Evolutionary conservation across 2,329 filamentous ascomycete species (phyloP).

Genomic region (Rhytidhysteron rufulum): DNA sequence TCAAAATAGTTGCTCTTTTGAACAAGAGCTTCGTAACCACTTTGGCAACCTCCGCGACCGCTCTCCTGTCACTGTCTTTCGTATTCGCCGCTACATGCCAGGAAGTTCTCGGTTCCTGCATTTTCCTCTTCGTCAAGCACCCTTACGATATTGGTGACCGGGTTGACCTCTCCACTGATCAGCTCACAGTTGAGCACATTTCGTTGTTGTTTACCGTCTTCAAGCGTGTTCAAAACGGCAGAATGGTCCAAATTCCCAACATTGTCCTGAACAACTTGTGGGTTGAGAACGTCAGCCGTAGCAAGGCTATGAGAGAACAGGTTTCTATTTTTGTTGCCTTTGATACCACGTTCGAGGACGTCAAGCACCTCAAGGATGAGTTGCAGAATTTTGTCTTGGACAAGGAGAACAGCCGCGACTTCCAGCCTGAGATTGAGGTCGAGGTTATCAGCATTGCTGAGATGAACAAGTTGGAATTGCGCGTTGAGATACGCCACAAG

Average conservation of each 20-base stretch:
- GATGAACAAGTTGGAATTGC: constrained; percentile 82
- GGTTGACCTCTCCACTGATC: constrained; percentile 70
- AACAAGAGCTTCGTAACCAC: constrained; percentile 81
- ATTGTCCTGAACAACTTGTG: constrained; percentile 88
- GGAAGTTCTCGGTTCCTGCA: constrained; percentile 96
- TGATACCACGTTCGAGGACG: constrained; percentile 83
- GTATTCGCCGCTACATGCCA: constrained; percentile 89
- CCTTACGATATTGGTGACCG: constrained; percentile 95
- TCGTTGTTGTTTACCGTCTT: constrained; percentile 92
- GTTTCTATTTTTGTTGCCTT: constrained; percentile 78
- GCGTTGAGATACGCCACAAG: constrained; percentile 85
- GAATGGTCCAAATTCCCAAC: constrained; percentile 80
- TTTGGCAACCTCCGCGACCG: constrained; percentile 83
- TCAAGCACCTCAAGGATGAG: constrained; percentile 78
- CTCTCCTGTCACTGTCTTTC: constrained; percentile 92
- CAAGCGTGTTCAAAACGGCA: constrained; percentile 75
- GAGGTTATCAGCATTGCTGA: constrained; percentile 75
- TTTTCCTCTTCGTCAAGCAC: constrained; percentile 98
- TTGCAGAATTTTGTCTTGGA: constrained; percentile 80
- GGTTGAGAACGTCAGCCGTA: constrained; percentile 91
- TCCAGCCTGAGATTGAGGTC: constrained; percentile 77
- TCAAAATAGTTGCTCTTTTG: constrained; percentile 69
- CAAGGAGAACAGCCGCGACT: constrained; percentile 85
- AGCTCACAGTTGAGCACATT: constrained; percentile 86
- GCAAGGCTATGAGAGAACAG: constrained; percentile 85